Base-by-base conservation (phyloP, 768 basidiomycete genomes). In the Calocera cornea region DNA sequence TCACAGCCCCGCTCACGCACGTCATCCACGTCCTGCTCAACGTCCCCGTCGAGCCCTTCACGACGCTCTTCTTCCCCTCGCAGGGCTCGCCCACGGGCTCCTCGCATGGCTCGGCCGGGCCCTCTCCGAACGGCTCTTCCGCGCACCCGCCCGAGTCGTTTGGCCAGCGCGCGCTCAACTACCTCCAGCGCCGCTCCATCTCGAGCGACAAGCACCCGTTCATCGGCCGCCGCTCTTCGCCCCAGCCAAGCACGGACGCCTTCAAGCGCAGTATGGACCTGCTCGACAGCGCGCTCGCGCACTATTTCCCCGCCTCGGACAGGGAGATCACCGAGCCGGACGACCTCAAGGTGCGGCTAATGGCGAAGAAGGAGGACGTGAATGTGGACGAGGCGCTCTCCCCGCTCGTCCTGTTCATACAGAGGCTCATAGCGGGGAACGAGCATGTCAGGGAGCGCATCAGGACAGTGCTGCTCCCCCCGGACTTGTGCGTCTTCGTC, bases 1-100 rank as follows among this genome's bases (percentile, higher is more conserved):
- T 95, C 40, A 78, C 84, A 0, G 77, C 87, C 0, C 92, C 94
- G 0, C 77, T 97, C 36, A 86, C 89, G 0, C 89, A 95, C 69
- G 81, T 87, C 65, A 87, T 95, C 41, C 90, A 97, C 73, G 79
- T 85, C 11, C 82, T 97, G 50, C 89, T 95, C 68, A 84, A 82
- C 36, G 83, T 95, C 67, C 94, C 94, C 47, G 79, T 90, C 66
- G 77, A 80, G 38, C 75, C 85, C 14, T 75, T 81, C 60, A 80
- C 87, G 65, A 40, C 79, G 76, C 41, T 76, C 72, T 72, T 77
- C 76, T 33, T 77, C 73, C 67, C 75, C 66, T 66, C 77, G 71
- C 34, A 71, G 60, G 71, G 80, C 44, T 65, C 77, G 31, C 75
- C 72, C 64, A 70, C 74, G 67, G 77, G 76, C 67, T 78, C 82